Conservation (phyloP, 164 flowering plant genomes). For the Tinospora cordifolia region DNA sequence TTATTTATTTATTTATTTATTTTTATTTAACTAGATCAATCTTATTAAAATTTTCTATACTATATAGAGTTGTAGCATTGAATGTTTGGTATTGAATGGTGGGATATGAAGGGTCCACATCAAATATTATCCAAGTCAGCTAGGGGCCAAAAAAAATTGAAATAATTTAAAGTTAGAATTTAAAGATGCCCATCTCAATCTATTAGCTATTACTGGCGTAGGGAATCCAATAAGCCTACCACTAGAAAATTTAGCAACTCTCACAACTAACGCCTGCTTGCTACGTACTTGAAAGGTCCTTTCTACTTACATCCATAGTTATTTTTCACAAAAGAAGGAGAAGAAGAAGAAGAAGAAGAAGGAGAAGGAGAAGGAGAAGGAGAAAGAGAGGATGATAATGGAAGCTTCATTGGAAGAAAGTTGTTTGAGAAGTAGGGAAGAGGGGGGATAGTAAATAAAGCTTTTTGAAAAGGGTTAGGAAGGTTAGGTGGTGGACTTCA, state of each 20-base stretch:
- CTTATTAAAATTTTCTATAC: not conserved
- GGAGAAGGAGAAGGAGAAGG: too few relatives aligned
- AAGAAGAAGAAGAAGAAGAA: too few relatives aligned
- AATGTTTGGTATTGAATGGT: not conserved
- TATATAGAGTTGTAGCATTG: not conserved
- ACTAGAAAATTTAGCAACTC: not conserved
- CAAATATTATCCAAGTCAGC: not conserved
- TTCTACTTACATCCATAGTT: not conserved
- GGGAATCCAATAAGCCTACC: not conserved
- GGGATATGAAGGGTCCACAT: not conserved
- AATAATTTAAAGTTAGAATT: not conserved
- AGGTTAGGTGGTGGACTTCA: slow-evolving; percentile 5
- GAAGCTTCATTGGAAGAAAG: not conserved
- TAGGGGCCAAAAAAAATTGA: not conserved
- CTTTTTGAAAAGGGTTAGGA: not conserved
- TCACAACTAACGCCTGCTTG: not conserved
- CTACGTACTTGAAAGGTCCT: not conserved
- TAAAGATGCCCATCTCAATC: not conserved
- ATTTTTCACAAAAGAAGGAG: not conserved
- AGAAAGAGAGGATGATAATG: too few relatives aligned
- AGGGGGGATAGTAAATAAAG: not conserved
- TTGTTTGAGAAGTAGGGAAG: not conserved
- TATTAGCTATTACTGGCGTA: not conserved
- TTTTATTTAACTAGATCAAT: too few relatives aligned
- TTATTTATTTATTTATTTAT: too few relatives aligned